These are phyloP conservation scores for Crotalaria pallida DNA, from an alignment of 306 rosid genomes.

Conservation along the genomic window DNA sequence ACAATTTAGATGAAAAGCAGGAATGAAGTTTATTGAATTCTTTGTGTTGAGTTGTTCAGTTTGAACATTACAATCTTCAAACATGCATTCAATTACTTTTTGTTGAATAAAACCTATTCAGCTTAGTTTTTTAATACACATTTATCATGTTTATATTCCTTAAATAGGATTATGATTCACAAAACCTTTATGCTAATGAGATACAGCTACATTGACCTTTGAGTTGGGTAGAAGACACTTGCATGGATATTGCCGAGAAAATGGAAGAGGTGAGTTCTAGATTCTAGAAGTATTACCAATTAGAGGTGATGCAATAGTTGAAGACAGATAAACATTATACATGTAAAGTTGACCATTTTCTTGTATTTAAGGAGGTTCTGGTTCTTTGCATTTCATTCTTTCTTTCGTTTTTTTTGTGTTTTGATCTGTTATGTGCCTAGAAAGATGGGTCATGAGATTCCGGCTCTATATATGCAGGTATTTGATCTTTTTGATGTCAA, in stretches of 20 bases:
- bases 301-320: no score
- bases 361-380: not conserved
- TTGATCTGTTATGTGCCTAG: no score
- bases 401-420: not conserved
- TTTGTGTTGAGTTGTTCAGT: not conserved
- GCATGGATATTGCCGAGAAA: not conserved
- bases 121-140: not conserved
- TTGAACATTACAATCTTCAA: not conserved
- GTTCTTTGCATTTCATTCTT: not conserved
- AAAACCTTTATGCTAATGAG: no score
- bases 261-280: no score
- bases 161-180: no score
- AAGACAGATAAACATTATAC: no score
- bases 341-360: not conserved
- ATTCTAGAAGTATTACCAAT: no score
- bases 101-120: not conserved
- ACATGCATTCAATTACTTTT: not conserved
- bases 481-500: no score
- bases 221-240: not conserved
- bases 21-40: not conserved
- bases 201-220: no score
- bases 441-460: no score
- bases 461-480: no score
- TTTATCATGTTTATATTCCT: no score
- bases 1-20: not conserved